Evolutionary conservation across 75 land plant genomes (phyloP).

Genomic region (Chamaecyparis obtusa): DNA sequence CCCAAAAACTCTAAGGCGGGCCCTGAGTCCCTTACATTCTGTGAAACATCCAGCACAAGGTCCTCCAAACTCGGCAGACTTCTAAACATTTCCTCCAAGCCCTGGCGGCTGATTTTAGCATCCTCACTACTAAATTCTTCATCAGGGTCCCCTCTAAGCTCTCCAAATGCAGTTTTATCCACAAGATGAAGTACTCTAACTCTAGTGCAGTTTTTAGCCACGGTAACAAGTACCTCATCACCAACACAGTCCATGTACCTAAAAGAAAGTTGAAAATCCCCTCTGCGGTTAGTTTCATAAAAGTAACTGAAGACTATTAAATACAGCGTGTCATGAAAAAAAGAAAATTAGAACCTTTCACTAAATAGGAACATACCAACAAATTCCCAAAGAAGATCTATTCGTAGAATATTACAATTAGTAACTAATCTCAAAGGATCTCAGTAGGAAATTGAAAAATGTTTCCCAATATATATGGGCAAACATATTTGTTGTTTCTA

Average conservation of each 20-base stretch:
- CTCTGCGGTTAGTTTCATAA: background rate
- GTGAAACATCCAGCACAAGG: constrained; percentile 59
- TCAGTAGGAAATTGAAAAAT: background rate
- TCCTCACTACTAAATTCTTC: constrained; percentile 41
- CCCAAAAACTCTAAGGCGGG: constrained; percentile 61
- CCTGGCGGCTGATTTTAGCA: constrained; percentile 38
- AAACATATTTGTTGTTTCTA: background rate
- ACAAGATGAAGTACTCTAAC: constrained; percentile 69
- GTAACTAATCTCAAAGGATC: background rate
- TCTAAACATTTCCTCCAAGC: constrained; percentile 51
- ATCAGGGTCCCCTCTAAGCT: constrained; percentile 20
- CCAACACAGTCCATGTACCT: constrained; percentile 57
- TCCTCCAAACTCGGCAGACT: constrained; percentile 58
- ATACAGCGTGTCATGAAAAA: background rate
- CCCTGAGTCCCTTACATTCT: constrained; percentile 63
- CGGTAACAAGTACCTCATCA: constrained; percentile 43
- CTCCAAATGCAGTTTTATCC: constrained; percentile 37
- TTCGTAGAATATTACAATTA: background rate
- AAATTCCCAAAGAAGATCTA: background rate
- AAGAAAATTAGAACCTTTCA: background rate
- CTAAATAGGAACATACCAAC: background rate
- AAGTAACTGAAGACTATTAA: background rate
- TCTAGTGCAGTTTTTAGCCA: constrained; percentile 48
- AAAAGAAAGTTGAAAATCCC: background rate
- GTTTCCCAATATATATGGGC: background rate